Evolutionary conservation across 2,329 filamentous ascomycete species (phyloP).

Genomic region (Verticillium klebahnii): DNA sequence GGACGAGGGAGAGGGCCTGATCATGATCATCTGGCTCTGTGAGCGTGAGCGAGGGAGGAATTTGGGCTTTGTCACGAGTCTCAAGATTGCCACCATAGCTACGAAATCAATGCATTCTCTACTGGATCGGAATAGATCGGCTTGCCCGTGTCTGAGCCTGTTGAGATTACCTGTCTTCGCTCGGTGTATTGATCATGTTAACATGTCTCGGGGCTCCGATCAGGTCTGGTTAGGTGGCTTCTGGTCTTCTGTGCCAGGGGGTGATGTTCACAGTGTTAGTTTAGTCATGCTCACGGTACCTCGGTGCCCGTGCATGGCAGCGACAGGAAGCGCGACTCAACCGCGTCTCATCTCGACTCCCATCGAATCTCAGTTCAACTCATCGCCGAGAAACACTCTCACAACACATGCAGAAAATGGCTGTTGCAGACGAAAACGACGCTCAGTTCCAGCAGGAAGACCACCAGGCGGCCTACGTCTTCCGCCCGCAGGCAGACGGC

Average conservation of each 20-base stretch:
- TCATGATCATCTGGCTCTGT: background rate
- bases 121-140: background rate
- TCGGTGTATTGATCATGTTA: no score
- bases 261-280: background rate
- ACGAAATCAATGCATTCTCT: background rate
- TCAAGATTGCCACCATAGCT: background rate
- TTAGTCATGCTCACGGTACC: background rate
- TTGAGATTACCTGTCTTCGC: background rate
- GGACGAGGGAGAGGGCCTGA: background rate
- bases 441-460: slow-evolving; percentile 29
- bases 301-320: background rate
- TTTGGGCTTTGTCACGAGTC: background rate
- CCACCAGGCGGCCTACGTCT: slow-evolving; percentile 58
- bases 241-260: background rate
- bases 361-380: background rate
- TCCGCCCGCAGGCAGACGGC: slow-evolving; percentile 41
- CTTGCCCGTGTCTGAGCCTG: background rate
- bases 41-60: background rate
- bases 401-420: background rate
- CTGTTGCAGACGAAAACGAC: background rate
- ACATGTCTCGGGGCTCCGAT: no score
- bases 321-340: background rate
- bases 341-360: background rate
- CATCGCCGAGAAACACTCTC: background rate
- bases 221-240: no score